phyloP scores from a whole-genome alignment of 2,329 filamentous ascomycete genomes.

The Trichoderma arundinaceum region DNA sequence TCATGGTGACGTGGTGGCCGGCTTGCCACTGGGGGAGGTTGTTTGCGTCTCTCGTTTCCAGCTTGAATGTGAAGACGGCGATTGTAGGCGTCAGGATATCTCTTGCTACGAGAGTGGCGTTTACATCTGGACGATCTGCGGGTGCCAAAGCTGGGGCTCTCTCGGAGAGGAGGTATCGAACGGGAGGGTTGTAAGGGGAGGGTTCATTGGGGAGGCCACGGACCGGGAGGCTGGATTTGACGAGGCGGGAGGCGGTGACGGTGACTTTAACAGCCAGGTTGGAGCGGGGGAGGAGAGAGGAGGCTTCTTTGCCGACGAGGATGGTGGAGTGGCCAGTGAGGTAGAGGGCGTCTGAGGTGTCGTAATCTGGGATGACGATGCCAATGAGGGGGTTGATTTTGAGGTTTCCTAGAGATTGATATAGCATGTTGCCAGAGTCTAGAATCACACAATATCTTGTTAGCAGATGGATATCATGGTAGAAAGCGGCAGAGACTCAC shows the following conservation, averaged over 20 bases:
- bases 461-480: not conserved
- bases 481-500: slow-evolving; percentile 39
- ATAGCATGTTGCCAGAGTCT: slow-evolving; percentile 80
- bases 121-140: slow-evolving; percentile 36
- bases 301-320: slow-evolving; percentile 68
- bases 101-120: slow-evolving; percentile 64
- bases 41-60: slow-evolving; percentile 37
- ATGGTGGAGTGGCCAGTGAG: slow-evolving; percentile 72
- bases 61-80: slow-evolving; percentile 63
- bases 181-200: slow-evolving; percentile 80
- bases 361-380: slow-evolving; percentile 75
- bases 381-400: slow-evolving; percentile 69
- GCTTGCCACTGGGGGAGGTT: slow-evolving; percentile 58
- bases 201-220: slow-evolving; percentile 62
- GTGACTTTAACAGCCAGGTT: slow-evolving; percentile 75
- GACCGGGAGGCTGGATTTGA: slow-evolving; percentile 70
- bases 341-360: slow-evolving; percentile 74
- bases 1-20: slow-evolving; percentile 79
- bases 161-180: slow-evolving; percentile 69
- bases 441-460: not conserved
- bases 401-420: slow-evolving; percentile 83
- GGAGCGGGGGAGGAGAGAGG: slow-evolving; percentile 66
- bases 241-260: slow-evolving; percentile 65
- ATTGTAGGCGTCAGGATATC: slow-evolving; percentile 69
- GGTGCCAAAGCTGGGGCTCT: slow-evolving; percentile 38